phyloP scores from a whole-genome alignment of 2,329 filamentous ascomycete genomes.

The Diplocarpon rosae region DNA sequence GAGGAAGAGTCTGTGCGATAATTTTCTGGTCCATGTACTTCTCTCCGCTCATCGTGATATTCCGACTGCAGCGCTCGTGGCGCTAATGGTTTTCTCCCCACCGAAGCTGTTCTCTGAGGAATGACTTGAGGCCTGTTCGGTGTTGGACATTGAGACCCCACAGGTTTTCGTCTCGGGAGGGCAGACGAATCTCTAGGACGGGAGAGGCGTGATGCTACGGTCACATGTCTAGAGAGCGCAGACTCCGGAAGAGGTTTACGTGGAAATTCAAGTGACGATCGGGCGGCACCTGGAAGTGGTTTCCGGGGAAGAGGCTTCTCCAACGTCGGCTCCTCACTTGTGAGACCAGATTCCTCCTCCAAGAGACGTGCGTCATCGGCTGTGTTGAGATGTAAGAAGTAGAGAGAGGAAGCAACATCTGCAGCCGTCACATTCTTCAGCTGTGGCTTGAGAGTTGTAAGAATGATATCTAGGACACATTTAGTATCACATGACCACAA shows the following conservation, averaged over 20 bases:
- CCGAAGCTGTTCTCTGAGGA: neutral
- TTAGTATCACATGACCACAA: slow-evolving; percentile 4
- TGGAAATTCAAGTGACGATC: slow-evolving; percentile 18
- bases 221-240: slow-evolving; percentile 2
- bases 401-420: slow-evolving; percentile 78
- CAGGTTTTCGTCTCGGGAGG: slow-evolving; percentile 10
- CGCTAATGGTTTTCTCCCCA: slow-evolving; percentile 12
- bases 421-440: slow-evolving; percentile 79
- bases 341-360: slow-evolving; percentile 11
- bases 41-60: slow-evolving; percentile 9
- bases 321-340: slow-evolving; percentile 6
- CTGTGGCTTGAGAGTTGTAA: slow-evolving; percentile 82
- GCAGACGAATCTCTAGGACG: neutral
- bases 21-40: slow-evolving; percentile 15
- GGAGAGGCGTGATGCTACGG: neutral
- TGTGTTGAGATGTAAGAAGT: slow-evolving; percentile 75
- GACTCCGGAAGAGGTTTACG: slow-evolving; percentile 24
- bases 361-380: slow-evolving; percentile 42
- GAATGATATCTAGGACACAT: slow-evolving; percentile 25
- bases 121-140: neutral
- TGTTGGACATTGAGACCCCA: slow-evolving; percentile 4
- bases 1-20: neutral
- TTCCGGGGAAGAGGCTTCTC: slow-evolving; percentile 23
- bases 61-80: slow-evolving; percentile 14
- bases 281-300: slow-evolving; percentile 23